These are phyloP conservation scores for Steccherinum ochraceum DNA, from an alignment of 768 basidiomycete genomes.

Conservation along the genomic window DNA sequence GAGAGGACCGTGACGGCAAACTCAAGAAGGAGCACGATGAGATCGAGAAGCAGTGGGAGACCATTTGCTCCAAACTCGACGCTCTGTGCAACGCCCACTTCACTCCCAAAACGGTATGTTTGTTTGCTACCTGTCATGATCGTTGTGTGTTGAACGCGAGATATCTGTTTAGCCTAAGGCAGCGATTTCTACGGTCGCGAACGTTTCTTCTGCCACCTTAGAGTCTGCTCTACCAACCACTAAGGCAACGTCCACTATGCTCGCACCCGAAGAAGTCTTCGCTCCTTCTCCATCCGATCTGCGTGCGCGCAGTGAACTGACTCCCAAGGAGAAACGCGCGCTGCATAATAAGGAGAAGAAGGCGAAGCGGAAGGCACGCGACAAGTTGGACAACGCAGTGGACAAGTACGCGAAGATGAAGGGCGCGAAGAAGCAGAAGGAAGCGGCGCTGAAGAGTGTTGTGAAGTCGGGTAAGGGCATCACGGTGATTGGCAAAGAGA, in stretches of 20 bases:
- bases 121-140: constrained; percentile 5
- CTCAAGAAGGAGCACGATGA: constrained; percentile 85
- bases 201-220: constrained; percentile 72
- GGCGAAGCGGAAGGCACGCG: constrained; percentile 59
- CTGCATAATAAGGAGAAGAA: constrained; percentile 66
- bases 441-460: constrained; percentile 72
- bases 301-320: constrained; percentile 72
- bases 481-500: constrained; percentile 77
- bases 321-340: constrained; percentile 75
- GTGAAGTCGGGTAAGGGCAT: constrained; percentile 84
- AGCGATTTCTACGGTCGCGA: constrained; percentile 75
- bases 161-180: constrained; percentile 67
- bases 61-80: constrained; percentile 82
- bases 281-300: constrained; percentile 49
- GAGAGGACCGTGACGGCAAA: constrained; percentile 84
- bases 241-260: constrained; percentile 66
- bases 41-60: constrained; percentile 78
- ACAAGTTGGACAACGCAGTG: constrained; percentile 55
- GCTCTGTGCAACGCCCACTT: constrained; percentile 94
- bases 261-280: constrained; percentile 93
- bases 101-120: constrained; percentile 82
- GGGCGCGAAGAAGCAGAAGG: constrained; percentile 77
- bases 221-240: constrained; percentile 90
- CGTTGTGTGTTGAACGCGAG: constrained; percentile 5
- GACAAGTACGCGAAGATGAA: constrained; percentile 56